Conservation (phyloP, 2,329 filamentous ascomycete species). For the Sclerotinia sclerotiorum region DNA sequence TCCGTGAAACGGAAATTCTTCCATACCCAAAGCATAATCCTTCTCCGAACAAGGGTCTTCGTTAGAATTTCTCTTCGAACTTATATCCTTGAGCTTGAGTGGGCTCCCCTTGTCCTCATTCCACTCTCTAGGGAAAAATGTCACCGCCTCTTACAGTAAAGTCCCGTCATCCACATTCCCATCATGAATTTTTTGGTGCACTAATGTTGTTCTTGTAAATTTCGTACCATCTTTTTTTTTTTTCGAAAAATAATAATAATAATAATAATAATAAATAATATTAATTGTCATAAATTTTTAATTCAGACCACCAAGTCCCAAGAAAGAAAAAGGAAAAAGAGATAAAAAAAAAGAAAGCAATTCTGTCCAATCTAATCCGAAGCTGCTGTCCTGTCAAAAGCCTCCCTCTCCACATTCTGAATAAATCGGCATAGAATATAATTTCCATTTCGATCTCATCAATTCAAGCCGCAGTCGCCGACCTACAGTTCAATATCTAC, state of each 20-base stretch:
- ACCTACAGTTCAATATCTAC: slow-evolving; percentile 16
- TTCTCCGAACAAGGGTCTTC: background rate
- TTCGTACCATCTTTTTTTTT: background rate
- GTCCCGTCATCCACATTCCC: slow-evolving; percentile 16
- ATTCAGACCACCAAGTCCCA: background rate
- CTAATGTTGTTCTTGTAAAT: background rate
- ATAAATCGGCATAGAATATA: slow-evolving; percentile 14
- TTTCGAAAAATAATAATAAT: background rate
- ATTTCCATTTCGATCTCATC: slow-evolving; percentile 19
- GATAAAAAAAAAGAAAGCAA: slow-evolving; percentile 10
- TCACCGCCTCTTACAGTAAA: slow-evolving; percentile 22
- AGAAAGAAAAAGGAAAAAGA: slow-evolving; percentile 1
- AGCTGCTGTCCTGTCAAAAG: slow-evolving; percentile 9
- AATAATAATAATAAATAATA: slow-evolving; percentile 3
- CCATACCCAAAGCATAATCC: slow-evolving; percentile 16
- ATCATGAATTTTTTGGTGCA: slow-evolving; percentile 10
- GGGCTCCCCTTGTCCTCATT: slow-evolving; percentile 10
- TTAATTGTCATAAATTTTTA: background rate
- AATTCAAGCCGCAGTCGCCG: slow-evolving; percentile 20
- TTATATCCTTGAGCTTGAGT: slow-evolving; percentile 16
- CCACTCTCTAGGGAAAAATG: slow-evolving; percentile 17
- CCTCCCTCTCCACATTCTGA: slow-evolving; percentile 23
- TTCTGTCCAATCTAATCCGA: background rate
- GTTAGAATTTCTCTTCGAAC: slow-evolving; percentile 8
- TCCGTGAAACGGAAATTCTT: slow-evolving; percentile 14